These are phyloP conservation scores for Citrus trifoliata DNA, from an alignment of 345 rosid genomes.

Conservation along the genomic window DNA sequence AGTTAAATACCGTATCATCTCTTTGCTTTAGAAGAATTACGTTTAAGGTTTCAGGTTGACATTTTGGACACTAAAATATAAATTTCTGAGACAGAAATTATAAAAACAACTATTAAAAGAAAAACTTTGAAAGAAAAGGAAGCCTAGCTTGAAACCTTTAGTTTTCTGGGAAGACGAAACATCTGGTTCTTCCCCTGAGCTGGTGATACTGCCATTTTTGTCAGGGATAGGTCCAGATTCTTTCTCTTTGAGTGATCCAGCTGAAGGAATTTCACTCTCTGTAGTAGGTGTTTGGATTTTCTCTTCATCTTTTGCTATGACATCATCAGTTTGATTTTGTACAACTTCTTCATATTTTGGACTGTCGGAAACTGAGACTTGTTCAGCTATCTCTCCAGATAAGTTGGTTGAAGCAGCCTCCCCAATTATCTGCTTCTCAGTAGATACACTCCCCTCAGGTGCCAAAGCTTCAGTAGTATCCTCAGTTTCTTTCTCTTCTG, in stretches of 20 bases:
- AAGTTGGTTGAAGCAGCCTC: slow-evolving; percentile 24
- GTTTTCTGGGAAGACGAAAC: slow-evolving; percentile 26
- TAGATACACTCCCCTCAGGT: slow-evolving; percentile 24
- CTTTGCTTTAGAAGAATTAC: background rate
- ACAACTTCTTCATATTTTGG: slow-evolving; percentile 28
- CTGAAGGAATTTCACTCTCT: slow-evolving; percentile 27
- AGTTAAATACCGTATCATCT: slow-evolving; percentile 3
- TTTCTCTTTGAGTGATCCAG: slow-evolving; percentile 33
- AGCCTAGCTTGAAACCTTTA: slow-evolving; percentile 27
- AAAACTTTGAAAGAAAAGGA: background rate
- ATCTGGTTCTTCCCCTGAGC: slow-evolving; percentile 33
- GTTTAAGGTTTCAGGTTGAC: background rate
- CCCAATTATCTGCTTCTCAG: slow-evolving; percentile 17
- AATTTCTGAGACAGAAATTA: background rate
- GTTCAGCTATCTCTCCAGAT: slow-evolving; percentile 37
- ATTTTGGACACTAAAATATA: background rate
- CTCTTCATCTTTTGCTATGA: slow-evolving; percentile 31
- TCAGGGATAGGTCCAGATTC: slow-evolving; percentile 30
- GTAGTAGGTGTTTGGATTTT: slow-evolving; percentile 21
- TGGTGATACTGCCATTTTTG: slow-evolving; percentile 34
- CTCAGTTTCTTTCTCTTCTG: slow-evolving; percentile 25
- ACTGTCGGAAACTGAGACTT: slow-evolving; percentile 38
- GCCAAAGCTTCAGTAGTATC: slow-evolving; percentile 20
- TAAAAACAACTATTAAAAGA: background rate
- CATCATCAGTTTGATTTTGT: slow-evolving; percentile 20